Base-by-base conservation (phyloP, 2,329 filamentous ascomycete genomes). In the Fusarium sp. region DNA sequence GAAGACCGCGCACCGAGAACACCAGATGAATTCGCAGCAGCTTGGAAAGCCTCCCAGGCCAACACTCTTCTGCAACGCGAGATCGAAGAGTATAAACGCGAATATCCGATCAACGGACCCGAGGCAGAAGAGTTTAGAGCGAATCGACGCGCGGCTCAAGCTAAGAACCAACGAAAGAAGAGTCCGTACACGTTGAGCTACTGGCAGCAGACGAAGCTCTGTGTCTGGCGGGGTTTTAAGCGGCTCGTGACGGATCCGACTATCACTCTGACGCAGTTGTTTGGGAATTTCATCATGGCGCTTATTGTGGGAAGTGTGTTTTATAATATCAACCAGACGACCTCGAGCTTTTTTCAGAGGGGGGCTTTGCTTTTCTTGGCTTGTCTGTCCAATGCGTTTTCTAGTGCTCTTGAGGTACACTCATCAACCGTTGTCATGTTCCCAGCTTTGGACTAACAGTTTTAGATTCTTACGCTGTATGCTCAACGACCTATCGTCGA, bases 231-330 rank as follows among this genome's bases (percentile, higher is more conserved):
- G 82, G 79, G 83, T 7, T 81, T 80, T 35, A 79, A 80, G 23
- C 76, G 82, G 16, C 76, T 86, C 63, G 77, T 77, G 60, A 79
- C 80, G 45, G 82, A 86, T 70, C 81, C 82, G 25, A 71, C 79
- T 5, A 78, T 82, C 2, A 83, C 83, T 0, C 65, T 82, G 5
- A 81, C 81, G 1, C 80, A 79, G 56, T 80, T 84, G 12, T 75
- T 81, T 48, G 83, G 83, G 33, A 84, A 88, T 60, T 75, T 86
- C 58, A 74, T 86, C 73, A 82, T 87, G 79, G 83, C 84, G 21
- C 78, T 89, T 14, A 86, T 89, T 64, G 82, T 88, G 56, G 85
- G 86, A 38, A 85, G 82, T 27, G 81, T 89, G 44, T 89, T 86
- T 75, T 89, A 81, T 69, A 83, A 84, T 18, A 79, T 84, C 1